Conservation (phyloP, 495 filamentous ascomycete genomes). For the Aspergillus baeticus region DNA sequence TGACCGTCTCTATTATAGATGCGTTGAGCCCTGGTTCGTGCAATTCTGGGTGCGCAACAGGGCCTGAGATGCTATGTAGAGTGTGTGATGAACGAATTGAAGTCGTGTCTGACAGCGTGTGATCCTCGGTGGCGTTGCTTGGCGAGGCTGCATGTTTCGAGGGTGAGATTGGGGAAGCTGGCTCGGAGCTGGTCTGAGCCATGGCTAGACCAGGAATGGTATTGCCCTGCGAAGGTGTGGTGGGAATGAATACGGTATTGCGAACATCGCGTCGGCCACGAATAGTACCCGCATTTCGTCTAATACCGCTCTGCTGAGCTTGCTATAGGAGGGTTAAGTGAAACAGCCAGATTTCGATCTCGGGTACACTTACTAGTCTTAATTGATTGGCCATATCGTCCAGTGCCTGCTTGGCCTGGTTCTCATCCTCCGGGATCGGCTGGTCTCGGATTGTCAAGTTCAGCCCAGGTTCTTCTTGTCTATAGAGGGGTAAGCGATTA, state of each 20-base stretch:
- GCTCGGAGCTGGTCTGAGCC: constrained; percentile 21
- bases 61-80: constrained; percentile 56
- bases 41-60: constrained; percentile 78
- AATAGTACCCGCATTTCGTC: constrained; percentile 71
- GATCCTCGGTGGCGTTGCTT: constrained; percentile 53
- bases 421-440: constrained; percentile 90
- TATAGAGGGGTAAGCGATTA: constrained; percentile 30
- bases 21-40: constrained; percentile 79
- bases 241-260: constrained; percentile 79
- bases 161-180: constrained; percentile 32
- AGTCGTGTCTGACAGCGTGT: constrained; percentile 77
- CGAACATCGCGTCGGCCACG: constrained; percentile 89
- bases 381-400: constrained; percentile 90
- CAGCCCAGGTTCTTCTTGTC: constrained; percentile 67
- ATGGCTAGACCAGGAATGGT: constrained; percentile 21
- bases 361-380: constrained; percentile 52
- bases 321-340: constrained; percentile 38
- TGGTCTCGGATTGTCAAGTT: constrained; percentile 91
- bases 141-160: constrained; percentile 44
- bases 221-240: constrained; percentile 35
- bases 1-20: constrained; percentile 90
- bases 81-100: constrained; percentile 90
- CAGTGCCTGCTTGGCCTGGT: constrained; percentile 82
- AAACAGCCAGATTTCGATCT: not conserved
- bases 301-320: constrained; percentile 55